Evolutionary conservation across 768 basidiomycete species (phyloP).

Genomic region (Tricholomella constricta): DNA sequence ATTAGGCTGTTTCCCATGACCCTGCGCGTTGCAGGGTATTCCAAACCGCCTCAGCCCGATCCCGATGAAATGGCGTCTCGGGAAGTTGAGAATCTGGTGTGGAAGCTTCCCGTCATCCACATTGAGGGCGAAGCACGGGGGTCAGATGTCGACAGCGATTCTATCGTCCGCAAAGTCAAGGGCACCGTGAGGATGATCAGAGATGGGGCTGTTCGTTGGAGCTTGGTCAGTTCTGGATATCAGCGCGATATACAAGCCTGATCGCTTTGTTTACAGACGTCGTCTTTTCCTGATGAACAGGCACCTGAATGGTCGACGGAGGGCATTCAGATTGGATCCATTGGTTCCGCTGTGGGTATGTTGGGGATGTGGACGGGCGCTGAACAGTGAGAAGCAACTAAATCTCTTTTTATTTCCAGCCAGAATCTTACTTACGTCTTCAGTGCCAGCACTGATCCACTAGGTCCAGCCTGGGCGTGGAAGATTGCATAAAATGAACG

Average conservation of each 20-base stretch:
- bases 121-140: constrained; percentile 48
- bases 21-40: constrained; percentile 43
- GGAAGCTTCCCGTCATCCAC: constrained; percentile 51
- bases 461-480: constrained; percentile 23
- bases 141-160: constrained; percentile 34
- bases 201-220: constrained; percentile 55
- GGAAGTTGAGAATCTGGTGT: constrained; percentile 24
- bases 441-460: constrained; percentile 19
- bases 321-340: constrained; percentile 56
- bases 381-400: constrained; percentile 38
- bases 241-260: not conserved
- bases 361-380: constrained; percentile 59
- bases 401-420: not conserved
- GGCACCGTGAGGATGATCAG: constrained; percentile 52
- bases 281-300: constrained; percentile 30
- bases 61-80: constrained; percentile 23
- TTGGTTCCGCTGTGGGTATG: constrained; percentile 53
- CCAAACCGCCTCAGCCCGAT: constrained; percentile 26
- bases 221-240: constrained; percentile 37
- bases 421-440: constrained; percentile 3
- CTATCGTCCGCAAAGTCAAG: constrained; percentile 32
- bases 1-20: constrained; percentile 56
- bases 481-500: constrained; percentile 15
- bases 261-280: constrained; percentile 24
- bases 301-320: constrained; percentile 53